phyloP scores from a whole-genome alignment of 306 rosid genomes.

The Fragaria vesca region DNA sequence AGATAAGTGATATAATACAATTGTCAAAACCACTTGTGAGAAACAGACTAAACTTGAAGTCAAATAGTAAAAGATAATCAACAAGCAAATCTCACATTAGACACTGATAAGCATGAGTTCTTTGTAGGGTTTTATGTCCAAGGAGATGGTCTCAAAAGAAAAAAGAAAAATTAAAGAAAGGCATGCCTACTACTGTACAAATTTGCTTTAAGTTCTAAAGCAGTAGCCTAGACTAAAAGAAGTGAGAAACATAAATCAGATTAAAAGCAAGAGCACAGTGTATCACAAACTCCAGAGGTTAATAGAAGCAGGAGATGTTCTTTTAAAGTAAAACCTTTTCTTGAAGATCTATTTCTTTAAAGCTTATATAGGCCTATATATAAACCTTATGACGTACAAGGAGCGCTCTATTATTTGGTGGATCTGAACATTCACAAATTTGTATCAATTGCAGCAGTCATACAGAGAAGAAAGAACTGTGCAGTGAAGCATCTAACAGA shows the following conservation, averaged over 20 bases:
- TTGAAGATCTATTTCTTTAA: background rate
- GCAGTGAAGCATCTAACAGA: background rate
- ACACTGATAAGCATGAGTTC: background rate
- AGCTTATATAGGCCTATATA: background rate
- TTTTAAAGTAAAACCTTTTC: background rate
- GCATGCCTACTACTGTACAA: background rate
- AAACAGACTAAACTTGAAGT: conserved; percentile 11
- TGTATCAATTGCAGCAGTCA: background rate
- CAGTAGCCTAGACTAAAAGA: background rate
- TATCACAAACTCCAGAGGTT: no score
- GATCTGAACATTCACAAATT: conserved; percentile 3
- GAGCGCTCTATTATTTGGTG: background rate
- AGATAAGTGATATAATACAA: background rate
- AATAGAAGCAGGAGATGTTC: background rate
- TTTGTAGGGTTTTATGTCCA: background rate
- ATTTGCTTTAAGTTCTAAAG: background rate
- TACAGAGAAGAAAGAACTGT: background rate
- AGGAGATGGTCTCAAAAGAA: conserved; percentile 3
- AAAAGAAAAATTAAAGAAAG: background rate
- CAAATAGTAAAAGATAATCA: background rate
- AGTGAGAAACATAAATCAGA: background rate
- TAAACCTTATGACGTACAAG: background rate
- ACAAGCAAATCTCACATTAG: background rate
- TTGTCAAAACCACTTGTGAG: background rate
- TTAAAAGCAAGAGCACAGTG: background rate